Conservation (phyloP, 768 basidiomycete species). For the Tulasnella sp. region DNA sequence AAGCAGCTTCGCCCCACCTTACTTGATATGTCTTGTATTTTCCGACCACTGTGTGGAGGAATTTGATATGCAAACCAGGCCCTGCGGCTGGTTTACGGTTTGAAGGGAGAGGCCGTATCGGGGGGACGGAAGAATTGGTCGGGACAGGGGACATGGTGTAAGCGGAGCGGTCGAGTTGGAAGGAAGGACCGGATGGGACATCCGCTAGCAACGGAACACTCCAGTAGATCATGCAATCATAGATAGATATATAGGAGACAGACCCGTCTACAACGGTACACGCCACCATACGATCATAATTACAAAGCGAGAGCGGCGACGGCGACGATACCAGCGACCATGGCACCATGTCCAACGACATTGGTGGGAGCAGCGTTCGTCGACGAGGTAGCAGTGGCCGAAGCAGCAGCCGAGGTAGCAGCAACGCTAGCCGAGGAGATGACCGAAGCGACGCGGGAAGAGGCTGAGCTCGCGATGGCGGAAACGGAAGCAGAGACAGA, state of each 20-base stretch:
- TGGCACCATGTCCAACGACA: neutral
- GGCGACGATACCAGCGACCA: neutral
- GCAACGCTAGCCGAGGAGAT: neutral
- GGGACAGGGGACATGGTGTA: too few relatives aligned
- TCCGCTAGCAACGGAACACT: too few relatives aligned
- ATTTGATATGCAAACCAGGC: too few relatives aligned
- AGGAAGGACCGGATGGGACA: too few relatives aligned
- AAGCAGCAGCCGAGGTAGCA: neutral
- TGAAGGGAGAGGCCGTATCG: too few relatives aligned
- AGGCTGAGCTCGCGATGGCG: neutral
- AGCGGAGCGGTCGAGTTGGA: too few relatives aligned
- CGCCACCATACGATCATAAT: neutral
- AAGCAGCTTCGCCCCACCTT: too few relatives aligned
- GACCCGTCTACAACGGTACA: too few relatives aligned
- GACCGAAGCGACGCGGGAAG: neutral
- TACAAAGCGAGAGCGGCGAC: neutral
- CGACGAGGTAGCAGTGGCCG: neutral
- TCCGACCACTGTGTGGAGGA: too few relatives aligned
- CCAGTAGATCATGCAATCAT: neutral
- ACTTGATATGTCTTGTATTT: too few relatives aligned
- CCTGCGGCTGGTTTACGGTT: too few relatives aligned
- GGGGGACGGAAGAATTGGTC: too few relatives aligned
- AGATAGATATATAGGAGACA: neutral
- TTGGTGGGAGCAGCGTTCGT: neutral
- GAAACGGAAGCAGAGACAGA: constrained; percentile 2